Conservation (phyloP, 257 asterid species). For the Penstemon newberryi region DNA sequence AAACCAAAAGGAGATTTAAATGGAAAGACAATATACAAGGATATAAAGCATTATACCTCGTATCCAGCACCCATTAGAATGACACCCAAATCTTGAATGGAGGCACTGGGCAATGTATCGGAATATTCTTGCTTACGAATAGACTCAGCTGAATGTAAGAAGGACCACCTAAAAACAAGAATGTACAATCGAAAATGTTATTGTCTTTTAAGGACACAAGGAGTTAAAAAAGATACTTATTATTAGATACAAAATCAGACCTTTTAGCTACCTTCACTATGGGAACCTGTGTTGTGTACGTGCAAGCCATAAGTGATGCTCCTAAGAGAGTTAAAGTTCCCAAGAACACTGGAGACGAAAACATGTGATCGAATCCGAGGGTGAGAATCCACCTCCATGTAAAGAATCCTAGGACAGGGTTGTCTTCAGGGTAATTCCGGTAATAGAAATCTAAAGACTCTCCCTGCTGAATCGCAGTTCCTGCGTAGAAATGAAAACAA, state of each 20-base stretch:
- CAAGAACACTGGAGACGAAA: conserved; percentile 73
- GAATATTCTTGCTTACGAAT: conserved; percentile 70
- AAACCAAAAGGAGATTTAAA: conserved; percentile 3
- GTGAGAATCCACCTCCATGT: conserved; percentile 87
- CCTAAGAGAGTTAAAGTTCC: conserved; percentile 68
- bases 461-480: conserved; percentile 74
- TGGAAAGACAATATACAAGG: conserved; percentile 10
- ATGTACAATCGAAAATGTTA: conserved; percentile 20
- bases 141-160: conserved; percentile 63
- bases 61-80: conserved; percentile 79
- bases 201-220: conserved; percentile 11
- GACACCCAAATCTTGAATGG: conserved; percentile 70
- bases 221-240: background rate
- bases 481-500: conserved; percentile 35
- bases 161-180: conserved; percentile 66
- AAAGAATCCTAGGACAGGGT: conserved; percentile 68
- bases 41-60: conserved; percentile 51
- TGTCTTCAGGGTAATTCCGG: conserved; percentile 61
- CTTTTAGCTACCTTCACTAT: conserved; percentile 85
- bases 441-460: conserved; percentile 68
- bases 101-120: conserved; percentile 68
- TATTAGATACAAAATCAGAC: conserved; percentile 44
- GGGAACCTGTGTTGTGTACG: conserved; percentile 83
- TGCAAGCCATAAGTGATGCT: conserved; percentile 89
- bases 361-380: conserved; percentile 88